Base-by-base conservation (phyloP, 2,329 filamentous ascomycete species). In the Taxawa tesnikishii region DNA sequence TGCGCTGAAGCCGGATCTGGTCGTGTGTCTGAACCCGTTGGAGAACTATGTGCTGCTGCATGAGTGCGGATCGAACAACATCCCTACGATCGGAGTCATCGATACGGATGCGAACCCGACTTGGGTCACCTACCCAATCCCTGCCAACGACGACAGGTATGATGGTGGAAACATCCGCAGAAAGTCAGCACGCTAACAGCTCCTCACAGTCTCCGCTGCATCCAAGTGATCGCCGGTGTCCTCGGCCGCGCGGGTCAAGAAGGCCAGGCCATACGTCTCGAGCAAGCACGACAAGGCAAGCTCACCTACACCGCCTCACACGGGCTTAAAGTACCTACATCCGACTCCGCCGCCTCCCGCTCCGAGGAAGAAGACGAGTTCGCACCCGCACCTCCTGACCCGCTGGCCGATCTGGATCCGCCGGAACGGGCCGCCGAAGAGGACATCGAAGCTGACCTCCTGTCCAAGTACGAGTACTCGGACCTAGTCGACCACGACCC, bases 71-170 rank as follows among this genome's bases (percentile, higher is more conserved):
- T 55, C 85, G 36, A 79, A 83, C 53, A 83, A 79, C 49, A 82
- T 98, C 36, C 90, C 90, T 1, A 96, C 90, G 0, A 90, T 98
- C 48, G 90, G 88, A 28, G 69, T 98, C 36, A 80, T 96, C 44
- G 90, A 98, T 57, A 96, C 90, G 1, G 82, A 98, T 56, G 79
- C 77, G 3, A 82, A 96, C 57, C 83, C 90, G 1, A 83, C 83
- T 1, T 88, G 83, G 74, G 85, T 96, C 31, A 96, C 90, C 4
- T 98, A 98, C 53, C 82, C 83, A 10, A 94, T 98, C 45, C 90
- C 90, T 2, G 84, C 84, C 31, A 98, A 98, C 55, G 90, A 98
- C 52, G 90, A 98, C 67, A 85, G 79, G 79, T 83, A 55, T 50
- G 67, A 54, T 21, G 10, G 13, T 4, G 5, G 6, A 21, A 3